A percentile compares a stretch with the other conserved stretches of the same genome.
Conservation (phyloP, 441 rosid genomes). For the Flueggea neowawraea region DNA sequence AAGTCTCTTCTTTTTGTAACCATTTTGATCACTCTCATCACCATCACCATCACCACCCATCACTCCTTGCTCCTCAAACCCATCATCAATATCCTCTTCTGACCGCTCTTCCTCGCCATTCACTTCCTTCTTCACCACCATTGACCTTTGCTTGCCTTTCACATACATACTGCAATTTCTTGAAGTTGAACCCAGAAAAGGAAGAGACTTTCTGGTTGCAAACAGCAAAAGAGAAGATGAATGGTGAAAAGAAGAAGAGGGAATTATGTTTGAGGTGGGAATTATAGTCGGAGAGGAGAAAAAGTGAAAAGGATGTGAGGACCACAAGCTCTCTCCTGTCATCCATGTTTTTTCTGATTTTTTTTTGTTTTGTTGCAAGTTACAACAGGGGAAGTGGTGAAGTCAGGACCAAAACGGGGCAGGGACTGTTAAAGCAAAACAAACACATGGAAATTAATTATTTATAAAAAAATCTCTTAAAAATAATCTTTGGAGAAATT, state of each 20-base stretch:
- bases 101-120: slow-evolving; percentile 12
- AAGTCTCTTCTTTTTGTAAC: slow-evolving; percentile 24
- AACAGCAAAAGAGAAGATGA: background rate
- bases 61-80: slow-evolving; percentile 11
- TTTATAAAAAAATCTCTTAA: no score
- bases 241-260: background rate
- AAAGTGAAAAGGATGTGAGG: slow-evolving; percentile 12
- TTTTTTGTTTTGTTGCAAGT: slow-evolving; percentile 6
- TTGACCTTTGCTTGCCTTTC: slow-evolving; percentile 29
- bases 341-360: background rate
- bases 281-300: background rate
- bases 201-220: background rate
- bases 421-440: background rate
- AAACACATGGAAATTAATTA: no score
- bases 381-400: background rate
- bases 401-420: background rate
- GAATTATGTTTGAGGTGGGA: slow-evolving; percentile 2
- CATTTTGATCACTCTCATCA: background rate
- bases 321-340: slow-evolving; percentile 18
- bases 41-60: slow-evolving; percentile 5
- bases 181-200: background rate
- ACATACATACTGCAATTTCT: slow-evolving; percentile 23
- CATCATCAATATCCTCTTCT: slow-evolving; percentile 13
- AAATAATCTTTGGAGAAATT: no score
- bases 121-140: slow-evolving; percentile 23